Percentiles rank a stretch among this genome's conserved stretches.
Evolutionary conservation across 2,329 filamentous ascomycete species (phyloP).

Genomic region (Saccharata proteae): DNA sequence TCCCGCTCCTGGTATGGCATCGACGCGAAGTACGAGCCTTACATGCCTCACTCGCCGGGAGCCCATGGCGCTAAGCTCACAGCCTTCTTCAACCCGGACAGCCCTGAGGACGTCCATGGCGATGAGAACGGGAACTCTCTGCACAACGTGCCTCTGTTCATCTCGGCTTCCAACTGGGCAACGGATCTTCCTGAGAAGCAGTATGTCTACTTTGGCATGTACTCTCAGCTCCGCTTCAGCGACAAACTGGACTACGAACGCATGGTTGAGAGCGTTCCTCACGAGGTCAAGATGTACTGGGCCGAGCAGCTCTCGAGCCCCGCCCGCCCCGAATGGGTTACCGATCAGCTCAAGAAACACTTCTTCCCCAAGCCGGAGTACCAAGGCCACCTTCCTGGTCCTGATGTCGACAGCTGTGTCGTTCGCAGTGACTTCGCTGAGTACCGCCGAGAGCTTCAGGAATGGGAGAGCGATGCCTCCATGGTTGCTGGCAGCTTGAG

Average conservation of each 20-base stretch:
- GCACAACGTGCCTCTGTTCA: constrained; percentile 30
- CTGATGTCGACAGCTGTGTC: constrained; percentile 11
- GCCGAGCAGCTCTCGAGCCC: constrained; percentile 24
- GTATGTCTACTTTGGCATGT: constrained; percentile 35
- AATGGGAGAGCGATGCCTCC: constrained; percentile 28
- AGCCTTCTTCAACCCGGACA: constrained; percentile 30
- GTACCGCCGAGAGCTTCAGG: constrained; percentile 22
- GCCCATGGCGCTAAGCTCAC: constrained; percentile 35
- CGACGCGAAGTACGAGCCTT: constrained; percentile 27
- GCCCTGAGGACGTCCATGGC: constrained; percentile 16
- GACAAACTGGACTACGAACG: constrained; percentile 33
- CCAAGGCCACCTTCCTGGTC: constrained; percentile 20
- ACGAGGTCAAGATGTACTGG: constrained; percentile 27
- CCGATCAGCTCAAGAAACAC: constrained; percentile 25
- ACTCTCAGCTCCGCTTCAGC: constrained; percentile 31
- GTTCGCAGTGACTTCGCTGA: constrained; percentile 19
- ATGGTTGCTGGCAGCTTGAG: constrained; percentile 25
- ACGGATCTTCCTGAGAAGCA: constrained; percentile 2
- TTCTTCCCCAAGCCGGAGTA: constrained; percentile 33
- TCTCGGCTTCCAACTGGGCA: constrained; percentile 11
- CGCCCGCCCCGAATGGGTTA: constrained; percentile 30
- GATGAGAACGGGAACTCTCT: constrained; percentile 18
- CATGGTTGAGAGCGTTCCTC: constrained; percentile 25
- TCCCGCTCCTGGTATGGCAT: constrained; percentile 31
- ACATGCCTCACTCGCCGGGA: constrained; percentile 27